Evolutionary conservation across 805 yeast species (phyloP).

Genomic region (Hanseniaspora lindneri): DNA sequence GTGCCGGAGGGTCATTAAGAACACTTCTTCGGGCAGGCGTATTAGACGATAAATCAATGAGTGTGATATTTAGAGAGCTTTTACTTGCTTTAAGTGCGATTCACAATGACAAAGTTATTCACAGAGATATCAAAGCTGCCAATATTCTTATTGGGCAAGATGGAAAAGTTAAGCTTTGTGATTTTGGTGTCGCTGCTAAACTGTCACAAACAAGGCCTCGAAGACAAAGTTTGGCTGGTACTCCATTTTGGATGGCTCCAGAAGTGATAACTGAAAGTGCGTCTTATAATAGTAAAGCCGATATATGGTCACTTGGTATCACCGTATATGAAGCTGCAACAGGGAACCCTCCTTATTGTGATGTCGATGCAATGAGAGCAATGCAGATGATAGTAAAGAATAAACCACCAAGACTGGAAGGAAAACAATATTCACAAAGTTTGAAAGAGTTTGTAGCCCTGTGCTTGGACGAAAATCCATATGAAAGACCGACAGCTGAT

Average conservation of each 20-base stretch:
- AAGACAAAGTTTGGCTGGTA: slow-evolving; percentile 90
- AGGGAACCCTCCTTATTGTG: slow-evolving; percentile 95
- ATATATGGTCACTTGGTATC: slow-evolving; percentile 94
- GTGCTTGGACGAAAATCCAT: slow-evolving; percentile 88
- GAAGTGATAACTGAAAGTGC: slow-evolving; percentile 91
- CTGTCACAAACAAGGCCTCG: slow-evolving; percentile 61
- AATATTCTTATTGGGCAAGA: slow-evolving; percentile 80
- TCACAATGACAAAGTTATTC: slow-evolving; percentile 84
- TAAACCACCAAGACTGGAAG: slow-evolving; percentile 91
- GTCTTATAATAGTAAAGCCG: slow-evolving; percentile 80
- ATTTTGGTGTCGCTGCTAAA: slow-evolving; percentile 97
- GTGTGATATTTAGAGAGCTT: slow-evolving; percentile 75
- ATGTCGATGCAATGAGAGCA: slow-evolving; percentile 87
- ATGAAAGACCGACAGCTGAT: slow-evolving; percentile 77
- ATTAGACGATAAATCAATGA: slow-evolving; percentile 71
- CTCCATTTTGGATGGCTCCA: slow-evolving; percentile 99
- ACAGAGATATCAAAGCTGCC: slow-evolving; percentile 93
- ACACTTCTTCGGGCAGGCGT: slow-evolving; percentile 77
- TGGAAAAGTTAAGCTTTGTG: slow-evolving; percentile 85
- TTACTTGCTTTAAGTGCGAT: slow-evolving; percentile 66
- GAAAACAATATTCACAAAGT: slow-evolving; percentile 61
- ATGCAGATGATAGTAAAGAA: slow-evolving; percentile 87
- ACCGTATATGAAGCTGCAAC: slow-evolving; percentile 90
- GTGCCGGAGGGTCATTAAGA: slow-evolving; percentile 91
- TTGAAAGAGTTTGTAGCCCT: slow-evolving; percentile 81